These are phyloP conservation scores for Tolypocladium nubicola DNA, from an alignment of 2,329 filamentous ascomycete species.

Conservation along the genomic window DNA sequence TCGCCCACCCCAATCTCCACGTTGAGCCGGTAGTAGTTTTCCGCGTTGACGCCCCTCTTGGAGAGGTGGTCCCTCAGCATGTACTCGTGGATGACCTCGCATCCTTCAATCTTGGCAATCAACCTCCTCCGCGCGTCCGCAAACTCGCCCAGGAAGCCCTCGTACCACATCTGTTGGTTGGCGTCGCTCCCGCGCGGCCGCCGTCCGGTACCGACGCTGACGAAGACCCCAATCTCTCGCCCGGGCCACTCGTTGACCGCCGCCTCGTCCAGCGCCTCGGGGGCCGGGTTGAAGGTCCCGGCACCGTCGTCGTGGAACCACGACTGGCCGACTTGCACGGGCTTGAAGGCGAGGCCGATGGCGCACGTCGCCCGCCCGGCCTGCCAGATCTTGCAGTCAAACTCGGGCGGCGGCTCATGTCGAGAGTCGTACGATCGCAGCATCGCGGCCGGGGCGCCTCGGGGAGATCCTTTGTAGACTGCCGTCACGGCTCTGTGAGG, in stretches of 20 bases:
- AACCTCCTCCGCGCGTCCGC: slow-evolving; percentile 78
- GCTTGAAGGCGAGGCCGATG: slow-evolving; percentile 89
- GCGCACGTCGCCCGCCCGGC: slow-evolving; percentile 90
- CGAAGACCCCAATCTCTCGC: slow-evolving; percentile 80
- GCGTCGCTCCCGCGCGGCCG: slow-evolving; percentile 55
- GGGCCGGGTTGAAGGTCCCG: slow-evolving; percentile 85
- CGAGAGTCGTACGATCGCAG: slow-evolving; percentile 92
- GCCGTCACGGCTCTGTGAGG: slow-evolving; percentile 72
- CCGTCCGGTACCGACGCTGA: slow-evolving; percentile 92
- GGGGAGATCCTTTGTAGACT: slow-evolving; percentile 73
- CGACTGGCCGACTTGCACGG: slow-evolving; percentile 86
- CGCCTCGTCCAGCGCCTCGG: slow-evolving; percentile 80
- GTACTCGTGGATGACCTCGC: slow-evolving; percentile 78
- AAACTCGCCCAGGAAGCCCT: slow-evolving; percentile 85
- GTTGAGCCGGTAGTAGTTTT: slow-evolving; percentile 94
- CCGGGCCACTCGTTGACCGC: slow-evolving; percentile 91
- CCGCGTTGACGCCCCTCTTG: slow-evolving; percentile 68
- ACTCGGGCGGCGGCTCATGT: slow-evolving; percentile 81
- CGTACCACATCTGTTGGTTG: slow-evolving; percentile 78
- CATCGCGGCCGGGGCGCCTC: slow-evolving; percentile 57
- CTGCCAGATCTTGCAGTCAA: slow-evolving; percentile 94
- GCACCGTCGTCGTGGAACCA: slow-evolving; percentile 88
- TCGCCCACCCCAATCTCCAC: slow-evolving; percentile 94
- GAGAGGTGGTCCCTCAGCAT: slow-evolving; percentile 73
- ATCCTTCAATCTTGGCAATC: slow-evolving; percentile 89